Evolutionary conservation across 208 protist species (phyloP).

Genomic region (Leishmania tarentolae): DNA sequence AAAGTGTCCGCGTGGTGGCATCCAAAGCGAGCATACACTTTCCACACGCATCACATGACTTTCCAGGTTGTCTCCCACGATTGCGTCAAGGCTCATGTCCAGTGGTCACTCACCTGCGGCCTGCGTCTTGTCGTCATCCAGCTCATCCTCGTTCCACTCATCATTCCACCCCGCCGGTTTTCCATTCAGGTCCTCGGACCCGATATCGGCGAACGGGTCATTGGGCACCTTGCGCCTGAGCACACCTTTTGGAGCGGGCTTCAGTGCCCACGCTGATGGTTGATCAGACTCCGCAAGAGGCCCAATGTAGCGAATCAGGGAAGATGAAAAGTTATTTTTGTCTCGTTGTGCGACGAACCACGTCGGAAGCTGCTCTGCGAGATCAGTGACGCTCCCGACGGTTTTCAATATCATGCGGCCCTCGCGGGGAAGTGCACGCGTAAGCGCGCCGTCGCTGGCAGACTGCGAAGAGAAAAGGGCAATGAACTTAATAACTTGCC

Average conservation of each 20-base stretch:
- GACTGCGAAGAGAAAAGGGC: constrained; percentile 60
- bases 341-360: constrained; percentile 81
- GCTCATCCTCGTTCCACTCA: constrained; percentile 38
- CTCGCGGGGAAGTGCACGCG: constrained; percentile 44
- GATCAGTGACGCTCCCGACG: constrained; percentile 45
- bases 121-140: not conserved
- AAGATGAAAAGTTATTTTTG: constrained; percentile 30
- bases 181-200: constrained; percentile 1
- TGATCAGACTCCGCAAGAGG: constrained; percentile 14
- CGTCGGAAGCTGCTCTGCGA: constrained; percentile 77
- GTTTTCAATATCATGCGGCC: constrained; percentile 46
- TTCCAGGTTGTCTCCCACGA: not conserved
- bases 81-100: not conserved
- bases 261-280: constrained; percentile 16
- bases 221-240: constrained; percentile 37
- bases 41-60: not conserved
- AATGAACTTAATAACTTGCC: constrained; percentile 66
- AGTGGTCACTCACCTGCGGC: not conserved
- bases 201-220: constrained; percentile 28
- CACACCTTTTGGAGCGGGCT: constrained; percentile 1
- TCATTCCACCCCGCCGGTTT: constrained; percentile 26
- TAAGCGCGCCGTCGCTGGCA: constrained; percentile 43
- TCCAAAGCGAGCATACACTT: not conserved
- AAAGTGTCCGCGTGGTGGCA: not conserved
- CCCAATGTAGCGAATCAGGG: constrained; percentile 85